phyloP scores from a whole-genome alignment of 768 basidiomycete species.

The Chlorophyllum brunneum region DNA sequence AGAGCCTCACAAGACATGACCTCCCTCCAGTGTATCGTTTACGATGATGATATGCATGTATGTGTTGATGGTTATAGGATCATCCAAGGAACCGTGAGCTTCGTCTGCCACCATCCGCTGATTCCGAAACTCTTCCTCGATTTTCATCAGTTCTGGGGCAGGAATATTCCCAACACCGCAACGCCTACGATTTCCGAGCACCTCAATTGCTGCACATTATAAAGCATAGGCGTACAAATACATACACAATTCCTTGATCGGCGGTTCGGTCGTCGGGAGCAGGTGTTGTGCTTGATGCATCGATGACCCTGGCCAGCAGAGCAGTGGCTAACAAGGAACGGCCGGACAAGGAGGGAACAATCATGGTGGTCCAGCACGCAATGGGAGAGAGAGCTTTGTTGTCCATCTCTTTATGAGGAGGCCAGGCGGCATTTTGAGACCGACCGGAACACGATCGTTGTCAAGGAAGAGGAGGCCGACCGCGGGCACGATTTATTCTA shows the following conservation, averaged over 20 bases:
- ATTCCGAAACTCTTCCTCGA: conserved; percentile 3
- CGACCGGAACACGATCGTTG: no score
- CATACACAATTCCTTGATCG: not conserved
- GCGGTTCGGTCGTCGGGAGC: not conserved
- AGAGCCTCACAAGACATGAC: conserved; percentile 12
- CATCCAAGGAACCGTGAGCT: not conserved
- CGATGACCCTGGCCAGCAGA: conserved; percentile 6
- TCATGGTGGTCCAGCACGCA: not conserved
- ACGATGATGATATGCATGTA: conserved; percentile 17
- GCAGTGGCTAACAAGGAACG: conserved; percentile 1
- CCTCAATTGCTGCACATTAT: not conserved
- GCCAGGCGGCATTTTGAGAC: no score
- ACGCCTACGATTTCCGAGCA: not conserved
- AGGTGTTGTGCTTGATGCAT: not conserved
- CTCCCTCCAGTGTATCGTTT: conserved; percentile 12
- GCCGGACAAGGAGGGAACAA: not conserved
- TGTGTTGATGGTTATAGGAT: conserved; percentile 8
- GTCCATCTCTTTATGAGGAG: no score
- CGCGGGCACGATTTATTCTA: no score
- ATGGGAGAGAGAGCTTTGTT: not conserved
- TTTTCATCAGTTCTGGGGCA: not conserved
- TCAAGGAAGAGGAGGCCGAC: no score
- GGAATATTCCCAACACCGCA: conserved; percentile 3
- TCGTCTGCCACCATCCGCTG: not conserved
- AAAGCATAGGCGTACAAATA: not conserved